Conservation (phyloP, 2,329 filamentous ascomycete genomes). For the Phyllosticta capitalensis region DNA sequence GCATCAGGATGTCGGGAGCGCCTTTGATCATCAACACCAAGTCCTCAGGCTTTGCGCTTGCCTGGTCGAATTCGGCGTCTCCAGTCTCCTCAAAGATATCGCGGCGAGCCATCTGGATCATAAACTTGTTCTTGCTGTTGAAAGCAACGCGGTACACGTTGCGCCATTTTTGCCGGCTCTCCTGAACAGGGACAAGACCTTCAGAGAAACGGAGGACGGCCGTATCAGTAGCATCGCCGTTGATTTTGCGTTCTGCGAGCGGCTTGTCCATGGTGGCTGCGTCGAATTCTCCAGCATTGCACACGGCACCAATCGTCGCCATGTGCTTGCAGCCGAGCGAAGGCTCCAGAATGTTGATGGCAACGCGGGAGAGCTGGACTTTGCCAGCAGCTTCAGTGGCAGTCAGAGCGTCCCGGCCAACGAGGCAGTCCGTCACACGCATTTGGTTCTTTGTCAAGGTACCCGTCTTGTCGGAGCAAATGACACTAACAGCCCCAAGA, state of each 20-base stretch:
- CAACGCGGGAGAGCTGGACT: constrained; percentile 5
- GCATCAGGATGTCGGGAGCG: constrained; percentile 63
- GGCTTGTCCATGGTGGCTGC: constrained; percentile 51
- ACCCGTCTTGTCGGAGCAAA: constrained; percentile 71
- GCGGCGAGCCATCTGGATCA: constrained; percentile 47
- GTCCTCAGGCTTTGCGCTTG: constrained; percentile 13
- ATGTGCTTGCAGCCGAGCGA: constrained; percentile 44
- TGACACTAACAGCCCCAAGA: constrained; percentile 60
- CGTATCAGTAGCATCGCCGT: constrained; percentile 68
- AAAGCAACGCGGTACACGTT: constrained; percentile 55
- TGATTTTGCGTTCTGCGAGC: constrained; percentile 52
- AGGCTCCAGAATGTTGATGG: constrained; percentile 23
- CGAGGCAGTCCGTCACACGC: constrained; percentile 59
- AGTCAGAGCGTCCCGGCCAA: constrained; percentile 36
- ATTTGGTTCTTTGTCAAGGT: constrained; percentile 63
- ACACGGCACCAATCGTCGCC: constrained; percentile 53
- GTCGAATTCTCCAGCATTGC: constrained; percentile 69
- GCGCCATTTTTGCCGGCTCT: constrained; percentile 54
- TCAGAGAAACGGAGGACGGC: constrained; percentile 66
- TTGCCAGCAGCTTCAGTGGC: constrained; percentile 12
- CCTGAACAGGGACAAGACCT: constrained; percentile 48
- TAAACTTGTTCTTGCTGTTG: constrained; percentile 79
- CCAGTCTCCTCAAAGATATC: constrained; percentile 17
- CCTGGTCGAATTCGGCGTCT: constrained; percentile 17
- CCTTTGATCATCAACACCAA: constrained; percentile 64